A percentile compares a stretch with the other conserved stretches of the same genome.
These are phyloP conservation scores for Septoria petroselini DNA, from an alignment of 2,329 filamentous ascomycete genomes.

Conservation along the genomic window DNA sequence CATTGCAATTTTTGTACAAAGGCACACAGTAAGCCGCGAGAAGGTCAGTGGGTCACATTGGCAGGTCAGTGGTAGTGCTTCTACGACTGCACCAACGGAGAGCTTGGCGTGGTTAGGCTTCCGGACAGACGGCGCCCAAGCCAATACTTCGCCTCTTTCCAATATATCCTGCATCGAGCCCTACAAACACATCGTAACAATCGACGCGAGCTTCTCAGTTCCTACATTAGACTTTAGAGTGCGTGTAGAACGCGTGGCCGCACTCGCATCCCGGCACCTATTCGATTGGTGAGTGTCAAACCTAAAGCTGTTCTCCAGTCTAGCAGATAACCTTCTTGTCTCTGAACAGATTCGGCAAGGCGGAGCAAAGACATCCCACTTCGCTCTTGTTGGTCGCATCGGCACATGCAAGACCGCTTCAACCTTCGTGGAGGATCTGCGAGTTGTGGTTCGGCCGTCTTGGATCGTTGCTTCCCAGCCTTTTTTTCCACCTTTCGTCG, in stretches of 20 bases:
- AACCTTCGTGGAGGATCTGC: conserved; percentile 4
- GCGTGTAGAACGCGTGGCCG: conserved; percentile 6
- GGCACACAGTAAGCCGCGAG: too few relatives aligned
- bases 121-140: too few relatives aligned
- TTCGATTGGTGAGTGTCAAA: conserved; percentile 1
- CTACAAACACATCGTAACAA: not conserved
- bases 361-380: not conserved
- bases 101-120: too few relatives aligned
- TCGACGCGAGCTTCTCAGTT: not conserved
- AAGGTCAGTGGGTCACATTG: too few relatives aligned
- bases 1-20: too few relatives aligned
- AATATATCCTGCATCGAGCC: not conserved
- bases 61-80: too few relatives aligned
- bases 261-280: conserved; percentile 2
- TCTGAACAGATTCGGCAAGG: not conserved
- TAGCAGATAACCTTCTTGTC: not conserved
- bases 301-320: conserved; percentile 4
- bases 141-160: conserved; percentile 4
- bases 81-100: too few relatives aligned
- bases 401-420: conserved; percentile 4
- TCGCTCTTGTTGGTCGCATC: not conserved
- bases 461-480: too few relatives aligned
- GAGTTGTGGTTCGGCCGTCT: not conserved
- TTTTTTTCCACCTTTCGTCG: not conserved
- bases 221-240: conserved; percentile 4